Base-by-base conservation (phyloP, 2,329 filamentous ascomycete species). In the Cadophora gregata region DNA sequence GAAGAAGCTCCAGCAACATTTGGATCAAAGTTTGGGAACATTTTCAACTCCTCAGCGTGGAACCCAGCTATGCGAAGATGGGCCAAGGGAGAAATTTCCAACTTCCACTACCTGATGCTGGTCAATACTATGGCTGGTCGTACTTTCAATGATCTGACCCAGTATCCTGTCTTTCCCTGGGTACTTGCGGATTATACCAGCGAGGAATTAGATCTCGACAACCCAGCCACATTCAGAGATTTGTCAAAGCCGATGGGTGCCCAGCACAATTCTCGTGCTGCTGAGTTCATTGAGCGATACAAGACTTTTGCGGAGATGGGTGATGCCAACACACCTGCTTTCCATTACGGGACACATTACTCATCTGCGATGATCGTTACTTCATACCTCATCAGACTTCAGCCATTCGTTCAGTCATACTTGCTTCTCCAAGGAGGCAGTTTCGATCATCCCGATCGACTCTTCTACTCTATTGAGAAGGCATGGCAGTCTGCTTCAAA, bases 281-380 rank as follows among this genome's bases (percentile, higher is more conserved):
- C 87, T 0, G 92, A 93, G 7, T 97, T 96, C 74, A 86, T 88
- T 61, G 92, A 96, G 73, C 88, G 93, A 33, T 98, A 97, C 77
- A 88, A 90, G 71, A 92, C 93, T 19, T 90, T 99, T 77, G 90
- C 90, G 0, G 96, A 98, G 77, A 97, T 99, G 84, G 93, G 90
- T 8, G 94, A 97, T 71, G 80, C 83, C 50, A 84, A 84, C 65
- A 84, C 85, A 55, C 90, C 92, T 0, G 92, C 96, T 0, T 99
- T 97, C 77, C 96, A 99, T 77, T 99, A 98, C 73, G 96, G 96
- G 21, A 99, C 96, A 0, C 96, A 99, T 77, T 99, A 99, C 78
- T 98, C 96, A 1, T 98, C 96, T 1, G 96, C 96, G 8, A 99
- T 98, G 96, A 97, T 97, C 67, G 96, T 99, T 7, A 93, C 93